Percentiles rank a stretch among this genome's conserved stretches.
Conservation (phyloP, 345 rosid genomes). For the Boechera stricta region DNA sequence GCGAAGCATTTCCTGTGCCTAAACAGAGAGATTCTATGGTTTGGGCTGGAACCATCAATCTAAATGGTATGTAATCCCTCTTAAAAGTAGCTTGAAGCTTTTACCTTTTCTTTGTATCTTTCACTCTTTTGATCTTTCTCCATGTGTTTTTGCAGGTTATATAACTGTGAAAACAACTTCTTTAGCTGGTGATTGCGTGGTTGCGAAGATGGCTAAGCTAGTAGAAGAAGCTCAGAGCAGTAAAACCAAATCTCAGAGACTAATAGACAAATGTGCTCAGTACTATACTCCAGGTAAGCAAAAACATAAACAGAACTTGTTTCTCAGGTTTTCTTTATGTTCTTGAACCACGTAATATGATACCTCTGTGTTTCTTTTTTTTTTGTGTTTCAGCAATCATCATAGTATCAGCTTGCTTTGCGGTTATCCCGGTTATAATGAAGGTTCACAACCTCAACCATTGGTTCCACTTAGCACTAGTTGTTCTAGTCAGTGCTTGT, state of each 20-base stretch:
- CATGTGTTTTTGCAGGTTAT: slow-evolving; percentile 55
- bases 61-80: slow-evolving; percentile 56
- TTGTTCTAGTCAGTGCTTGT: slow-evolving; percentile 87
- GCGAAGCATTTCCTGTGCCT: slow-evolving; percentile 86
- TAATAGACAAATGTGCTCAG: slow-evolving; percentile 73
- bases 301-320: slow-evolving; percentile 3
- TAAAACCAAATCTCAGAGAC: slow-evolving; percentile 75
- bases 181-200: slow-evolving; percentile 82
- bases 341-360: background rate
- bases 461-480: slow-evolving; percentile 84
- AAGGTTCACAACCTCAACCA: slow-evolving; percentile 49
- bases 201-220: slow-evolving; percentile 87
- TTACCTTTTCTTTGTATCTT: background rate
- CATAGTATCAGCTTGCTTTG: slow-evolving; percentile 59
- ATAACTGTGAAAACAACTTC: slow-evolving; percentile 74
- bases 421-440: slow-evolving; percentile 61
- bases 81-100: background rate
- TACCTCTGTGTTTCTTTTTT: slow-evolving; percentile 8
- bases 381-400: slow-evolving; percentile 60
- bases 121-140: slow-evolving; percentile 13
- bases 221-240: slow-evolving; percentile 96
- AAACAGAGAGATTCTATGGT: slow-evolving; percentile 73
- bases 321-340: background rate
- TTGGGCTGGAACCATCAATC: slow-evolving; percentile 93
- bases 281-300: slow-evolving; percentile 83